phyloP scores from a whole-genome alignment of 163 green algal genomes.

The Chlorella variabilis region DNA sequence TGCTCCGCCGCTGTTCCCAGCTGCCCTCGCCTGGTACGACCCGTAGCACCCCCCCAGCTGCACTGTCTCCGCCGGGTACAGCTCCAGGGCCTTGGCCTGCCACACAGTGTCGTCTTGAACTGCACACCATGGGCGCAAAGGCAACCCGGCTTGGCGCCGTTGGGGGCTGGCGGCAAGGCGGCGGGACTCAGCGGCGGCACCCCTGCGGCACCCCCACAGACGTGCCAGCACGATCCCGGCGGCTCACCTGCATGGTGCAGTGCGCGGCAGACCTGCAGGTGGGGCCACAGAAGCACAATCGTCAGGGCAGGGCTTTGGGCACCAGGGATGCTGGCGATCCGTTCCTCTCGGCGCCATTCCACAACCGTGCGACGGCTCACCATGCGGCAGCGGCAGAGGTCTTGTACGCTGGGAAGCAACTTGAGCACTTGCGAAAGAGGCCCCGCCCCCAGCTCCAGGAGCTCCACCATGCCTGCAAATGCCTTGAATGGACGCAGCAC shows the following conservation, averaged over 20 bases:
- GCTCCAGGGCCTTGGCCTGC: conserved; percentile 5
- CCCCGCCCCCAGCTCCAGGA: background rate
- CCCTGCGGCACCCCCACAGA: no score
- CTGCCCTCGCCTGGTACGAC: background rate
- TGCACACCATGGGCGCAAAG: background rate
- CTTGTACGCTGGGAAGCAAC: background rate
- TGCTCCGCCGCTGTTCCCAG: no score
- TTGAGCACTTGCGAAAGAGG: background rate
- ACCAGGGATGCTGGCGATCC: no score
- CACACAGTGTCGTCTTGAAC: conserved; percentile 20
- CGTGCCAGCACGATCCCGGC: no score
- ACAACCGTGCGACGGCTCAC: no score
- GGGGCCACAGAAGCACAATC: background rate
- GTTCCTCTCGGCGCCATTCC: no score
- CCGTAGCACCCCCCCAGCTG: background rate
- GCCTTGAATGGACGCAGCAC: no score
- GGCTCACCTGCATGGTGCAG: background rate
- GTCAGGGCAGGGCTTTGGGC: no score
- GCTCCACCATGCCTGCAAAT: background rate
- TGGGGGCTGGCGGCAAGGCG: background rate
- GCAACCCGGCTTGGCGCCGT: background rate
- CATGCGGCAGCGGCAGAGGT: no score
- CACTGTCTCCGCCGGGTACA: background rate
- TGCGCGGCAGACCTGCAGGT: conserved; percentile 4
- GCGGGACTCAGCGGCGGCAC: background rate